phyloP scores from a whole-genome alignment of 148 eudicot species.

The Rhododendron simsii region DNA sequence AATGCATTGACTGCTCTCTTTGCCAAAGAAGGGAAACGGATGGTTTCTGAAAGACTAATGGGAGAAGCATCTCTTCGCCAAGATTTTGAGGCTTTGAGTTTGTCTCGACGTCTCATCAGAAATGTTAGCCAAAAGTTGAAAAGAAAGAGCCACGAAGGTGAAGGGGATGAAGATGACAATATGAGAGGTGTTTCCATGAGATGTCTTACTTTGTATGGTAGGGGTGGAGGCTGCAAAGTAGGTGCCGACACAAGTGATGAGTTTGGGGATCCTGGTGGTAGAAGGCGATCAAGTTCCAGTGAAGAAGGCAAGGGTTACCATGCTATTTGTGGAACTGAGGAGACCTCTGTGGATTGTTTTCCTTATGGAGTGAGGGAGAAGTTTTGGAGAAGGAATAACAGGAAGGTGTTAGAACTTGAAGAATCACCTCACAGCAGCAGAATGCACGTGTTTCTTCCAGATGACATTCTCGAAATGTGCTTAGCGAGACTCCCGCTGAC shows the following conservation, averaged over 20 bases:
- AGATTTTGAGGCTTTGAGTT: slow-evolving; percentile 72
- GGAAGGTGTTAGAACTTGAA: slow-evolving; percentile 34
- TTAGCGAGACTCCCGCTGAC: slow-evolving; percentile 87
- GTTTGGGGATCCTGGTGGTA: slow-evolving; percentile 42
- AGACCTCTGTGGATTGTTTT: slow-evolving; percentile 74
- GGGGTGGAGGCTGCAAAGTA: slow-evolving; percentile 94
- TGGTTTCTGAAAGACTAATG: slow-evolving; percentile 51
- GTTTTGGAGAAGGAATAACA: slow-evolving; percentile 50
- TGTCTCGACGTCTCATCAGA: slow-evolving; percentile 72
- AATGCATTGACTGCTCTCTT: slow-evolving; percentile 2
- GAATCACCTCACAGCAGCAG: slow-evolving; percentile 34
- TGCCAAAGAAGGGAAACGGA: slow-evolving; percentile 9
- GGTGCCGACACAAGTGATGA: slow-evolving; percentile 83
- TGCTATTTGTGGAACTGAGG: slow-evolving; percentile 55
- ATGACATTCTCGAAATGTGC: slow-evolving; percentile 92
- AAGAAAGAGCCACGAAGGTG: slow-evolving; percentile 45
- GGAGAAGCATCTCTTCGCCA: slow-evolving; percentile 48
- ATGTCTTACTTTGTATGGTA: slow-evolving; percentile 66
- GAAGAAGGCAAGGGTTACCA: slow-evolving; percentile 60
- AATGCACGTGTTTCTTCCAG: slow-evolving; percentile 64
- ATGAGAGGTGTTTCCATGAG: slow-evolving; percentile 52
- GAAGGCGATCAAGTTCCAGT: slow-evolving; percentile 62
- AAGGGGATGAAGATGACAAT: slow-evolving; percentile 48
- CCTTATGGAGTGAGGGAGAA: slow-evolving; percentile 63
- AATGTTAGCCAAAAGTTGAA: slow-evolving; percentile 74